Evolutionary conservation across 2,329 filamentous ascomycete species (phyloP).

Genomic region (Alternaria conjuncta): DNA sequence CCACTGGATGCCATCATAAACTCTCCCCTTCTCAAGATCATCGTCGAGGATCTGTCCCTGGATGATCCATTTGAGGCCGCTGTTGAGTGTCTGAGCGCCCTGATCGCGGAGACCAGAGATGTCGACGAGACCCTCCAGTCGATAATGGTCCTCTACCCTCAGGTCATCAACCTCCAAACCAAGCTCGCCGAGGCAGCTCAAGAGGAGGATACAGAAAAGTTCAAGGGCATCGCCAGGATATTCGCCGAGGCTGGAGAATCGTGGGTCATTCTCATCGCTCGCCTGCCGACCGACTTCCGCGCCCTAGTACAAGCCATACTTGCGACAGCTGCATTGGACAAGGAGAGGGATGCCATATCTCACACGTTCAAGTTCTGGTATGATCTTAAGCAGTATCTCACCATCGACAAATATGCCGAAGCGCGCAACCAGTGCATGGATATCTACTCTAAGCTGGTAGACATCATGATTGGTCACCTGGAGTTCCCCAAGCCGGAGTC

Average conservation of each 20-base stretch:
- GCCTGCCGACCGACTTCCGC: constrained; percentile 81
- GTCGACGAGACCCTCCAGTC: constrained; percentile 86
- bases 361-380: constrained; percentile 99
- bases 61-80: constrained; percentile 84
- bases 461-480: constrained; percentile 89
- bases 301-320: constrained; percentile 86
- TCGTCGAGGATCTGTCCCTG: constrained; percentile 77
- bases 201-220: constrained; percentile 82
- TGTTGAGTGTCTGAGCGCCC: constrained; percentile 88
- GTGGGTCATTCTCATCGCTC: constrained; percentile 90
- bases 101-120: constrained; percentile 90
- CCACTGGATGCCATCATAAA: constrained; percentile 82
- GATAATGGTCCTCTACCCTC: constrained; percentile 83
- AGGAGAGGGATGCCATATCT: constrained; percentile 87
- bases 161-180: constrained; percentile 75
- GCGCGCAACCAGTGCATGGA: constrained; percentile 79
- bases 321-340: constrained; percentile 88
- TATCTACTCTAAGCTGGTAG: constrained; percentile 86
- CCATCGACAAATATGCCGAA: constrained; percentile 85
- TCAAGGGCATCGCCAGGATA: constrained; percentile 87
- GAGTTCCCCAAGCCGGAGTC: constrained; percentile 82
- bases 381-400: constrained; percentile 95
- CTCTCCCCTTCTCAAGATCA: constrained; percentile 81
- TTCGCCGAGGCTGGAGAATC: constrained; percentile 93
- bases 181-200: constrained; percentile 77